Percentiles rank a stretch among this genome's conserved stretches.
Conservation (phyloP, 345 rosid genomes). For the Citrus sp. region DNA sequence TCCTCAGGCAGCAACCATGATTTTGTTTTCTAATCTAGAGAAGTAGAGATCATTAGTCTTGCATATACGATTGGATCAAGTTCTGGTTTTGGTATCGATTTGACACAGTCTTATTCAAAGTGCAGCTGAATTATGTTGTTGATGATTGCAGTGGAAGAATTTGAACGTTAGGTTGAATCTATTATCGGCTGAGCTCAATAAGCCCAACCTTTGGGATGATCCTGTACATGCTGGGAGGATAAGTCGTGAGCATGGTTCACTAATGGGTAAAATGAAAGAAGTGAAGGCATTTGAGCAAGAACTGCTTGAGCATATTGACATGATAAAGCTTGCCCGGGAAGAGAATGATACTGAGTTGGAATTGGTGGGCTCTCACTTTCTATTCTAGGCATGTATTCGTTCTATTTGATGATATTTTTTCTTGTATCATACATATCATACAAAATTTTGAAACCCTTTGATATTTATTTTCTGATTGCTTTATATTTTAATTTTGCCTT, state of each 20-base stretch:
- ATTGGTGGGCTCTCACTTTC: constrained; percentile 76
- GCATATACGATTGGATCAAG: neutral
- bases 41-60: neutral
- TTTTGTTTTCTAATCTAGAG: neutral
- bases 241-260: constrained; percentile 84
- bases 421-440: neutral
- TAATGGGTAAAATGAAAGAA: constrained; percentile 67
- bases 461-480: neutral
- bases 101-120: neutral
- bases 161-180: constrained; percentile 57
- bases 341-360: constrained; percentile 86
- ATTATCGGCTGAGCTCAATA: constrained; percentile 63
- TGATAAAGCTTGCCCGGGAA: constrained; percentile 88
- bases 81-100: neutral
- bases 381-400: constrained; percentile 66
- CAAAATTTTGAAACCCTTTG: neutral
- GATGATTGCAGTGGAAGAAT: constrained; percentile 69
- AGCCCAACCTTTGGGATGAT: constrained; percentile 85
- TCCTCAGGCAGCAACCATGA: neutral
- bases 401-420: constrained; percentile 18
- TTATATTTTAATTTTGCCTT: neutral
- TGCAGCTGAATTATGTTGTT: constrained; percentile 11
- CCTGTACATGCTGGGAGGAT: constrained; percentile 81
- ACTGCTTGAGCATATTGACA: constrained; percentile 89
- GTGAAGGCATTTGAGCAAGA: constrained; percentile 74